These are phyloP conservation scores for Chaetomium globosum DNA, from an alignment of 2,329 filamentous ascomycete genomes.

Conservation along the genomic window DNA sequence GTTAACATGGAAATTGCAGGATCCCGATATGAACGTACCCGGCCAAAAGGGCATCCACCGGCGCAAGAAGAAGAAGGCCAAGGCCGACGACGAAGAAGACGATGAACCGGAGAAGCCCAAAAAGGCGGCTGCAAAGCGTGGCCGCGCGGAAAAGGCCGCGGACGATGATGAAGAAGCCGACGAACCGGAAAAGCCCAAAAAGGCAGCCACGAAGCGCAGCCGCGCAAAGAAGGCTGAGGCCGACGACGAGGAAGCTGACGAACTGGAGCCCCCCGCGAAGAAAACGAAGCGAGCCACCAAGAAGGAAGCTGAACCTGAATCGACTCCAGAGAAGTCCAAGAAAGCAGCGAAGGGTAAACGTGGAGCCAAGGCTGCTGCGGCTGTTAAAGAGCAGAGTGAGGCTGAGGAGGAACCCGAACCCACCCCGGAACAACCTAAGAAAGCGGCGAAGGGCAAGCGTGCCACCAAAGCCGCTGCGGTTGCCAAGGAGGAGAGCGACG, in stretches of 20 bases:
- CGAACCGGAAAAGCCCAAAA: constrained; percentile 40
- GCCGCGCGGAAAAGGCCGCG: constrained; percentile 42
- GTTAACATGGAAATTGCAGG: constrained; percentile 52
- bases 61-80: constrained; percentile 43
- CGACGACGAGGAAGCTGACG: constrained; percentile 38
- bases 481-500: constrained; percentile 16
- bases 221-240: constrained; percentile 42
- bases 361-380: constrained; percentile 31
- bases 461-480: constrained; percentile 31
- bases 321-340: constrained; percentile 17
- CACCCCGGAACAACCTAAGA: constrained; percentile 26
- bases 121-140: constrained; percentile 44
- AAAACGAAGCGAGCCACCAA: constrained; percentile 41
- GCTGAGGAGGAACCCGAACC: constrained; percentile 8
- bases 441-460: constrained; percentile 25
- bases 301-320: constrained; percentile 29
- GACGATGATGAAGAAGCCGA: constrained; percentile 38
- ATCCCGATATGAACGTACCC: constrained; percentile 71
- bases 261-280: constrained; percentile 44
- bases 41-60: constrained; percentile 66
- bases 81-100: constrained; percentile 37
- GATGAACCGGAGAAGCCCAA: constrained; percentile 33
- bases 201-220: constrained; percentile 44
- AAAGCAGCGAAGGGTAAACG: constrained; percentile 28
- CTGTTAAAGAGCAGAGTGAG: constrained; percentile 15